phyloP scores from a whole-genome alignment of 805 yeast species.

The Pichia membranifaciens region DNA sequence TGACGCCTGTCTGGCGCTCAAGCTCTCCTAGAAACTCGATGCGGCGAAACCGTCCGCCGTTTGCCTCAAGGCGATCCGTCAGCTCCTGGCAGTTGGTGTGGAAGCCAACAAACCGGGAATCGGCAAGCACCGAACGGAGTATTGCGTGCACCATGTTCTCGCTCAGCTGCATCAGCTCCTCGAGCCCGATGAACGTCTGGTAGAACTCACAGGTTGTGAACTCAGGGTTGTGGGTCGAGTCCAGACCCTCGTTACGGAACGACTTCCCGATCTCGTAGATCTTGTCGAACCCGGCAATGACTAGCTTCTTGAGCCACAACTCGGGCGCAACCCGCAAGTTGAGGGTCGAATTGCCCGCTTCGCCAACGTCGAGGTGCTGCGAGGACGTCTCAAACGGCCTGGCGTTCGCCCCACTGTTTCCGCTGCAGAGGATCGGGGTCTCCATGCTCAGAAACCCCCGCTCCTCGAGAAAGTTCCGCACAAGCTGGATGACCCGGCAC shows the following conservation, averaged over 20 bases:
- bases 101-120: conserved; percentile 13
- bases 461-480: conserved; percentile 52
- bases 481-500: conserved; percentile 44
- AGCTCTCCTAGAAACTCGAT: conserved; percentile 66
- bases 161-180: conserved; percentile 60
- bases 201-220: conserved; percentile 89
- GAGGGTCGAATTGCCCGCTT: conserved; percentile 27
- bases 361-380: conserved; percentile 30
- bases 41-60: conserved; percentile 30
- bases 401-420: conserved; percentile 84
- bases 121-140: conserved; percentile 28
- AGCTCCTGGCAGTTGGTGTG: conserved; percentile 21
- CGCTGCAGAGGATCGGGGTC: conserved; percentile 74
- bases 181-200: conserved; percentile 60
- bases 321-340: conserved; percentile 91
- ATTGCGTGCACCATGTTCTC: conserved; percentile 48
- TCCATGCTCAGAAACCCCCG: conserved; percentile 72
- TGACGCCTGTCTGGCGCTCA: conserved; percentile 45
- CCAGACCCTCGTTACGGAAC: conserved; percentile 91
- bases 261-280: conserved; percentile 81
- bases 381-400: conserved; percentile 65
- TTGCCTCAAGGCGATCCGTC: conserved; percentile 12
- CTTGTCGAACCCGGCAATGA: conserved; percentile 79
- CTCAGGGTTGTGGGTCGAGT: conserved; percentile 90
- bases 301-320: conserved; percentile 80